Base-by-base conservation (phyloP, 2,329 filamentous ascomycete species). In the Claviceps digitariae region DNA sequence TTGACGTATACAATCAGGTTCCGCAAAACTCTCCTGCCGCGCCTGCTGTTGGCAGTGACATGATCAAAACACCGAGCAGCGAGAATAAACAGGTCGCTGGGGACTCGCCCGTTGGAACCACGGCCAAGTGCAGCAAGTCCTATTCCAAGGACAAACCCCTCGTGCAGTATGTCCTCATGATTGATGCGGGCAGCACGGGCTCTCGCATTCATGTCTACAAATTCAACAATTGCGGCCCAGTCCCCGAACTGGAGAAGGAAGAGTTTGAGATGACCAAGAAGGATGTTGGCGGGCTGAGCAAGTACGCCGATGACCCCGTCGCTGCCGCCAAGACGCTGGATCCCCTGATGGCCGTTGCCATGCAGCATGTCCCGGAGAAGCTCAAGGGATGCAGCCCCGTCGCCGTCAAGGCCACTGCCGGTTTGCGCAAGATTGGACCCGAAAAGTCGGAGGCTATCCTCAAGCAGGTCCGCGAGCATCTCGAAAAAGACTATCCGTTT, bases 201-300 rank as follows among this genome's bases (percentile, higher is more conserved):
- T 97, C 93, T 56, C 86, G 93, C 62, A 96, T 98, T 66, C 94
- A 98, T 74, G 90, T 97, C 55, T 98, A 96, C 78, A 87, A 90
- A 67, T 98, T 97, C 81, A 97, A 97, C 77, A 97, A 97, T 74
- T 98, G 91, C 73, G 93, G 90, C 13, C 73, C 88, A 8, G 90
- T 90, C n/a, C 93, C 93, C 27, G 90, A 96, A 72, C 80, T 98
- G 50, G 93, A 98, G 72, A 75, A 83, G 65, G 93, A 98, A 67
- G 79, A 87, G 55, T 98, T 98, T 71, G 84, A 91, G 74, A 90
- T 90, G 86, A 97, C 90, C 12, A 83, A 87, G 66, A 91, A 89
- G 78, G 83, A 79, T 60, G 79, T 87, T 52, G 89, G 90, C 74
- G 93, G 72, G 50, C 74, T 98, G 62, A 96, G 90, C 67, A 86